Conservation (phyloP, 345 rosid species). For the Litchi chinensis region DNA sequence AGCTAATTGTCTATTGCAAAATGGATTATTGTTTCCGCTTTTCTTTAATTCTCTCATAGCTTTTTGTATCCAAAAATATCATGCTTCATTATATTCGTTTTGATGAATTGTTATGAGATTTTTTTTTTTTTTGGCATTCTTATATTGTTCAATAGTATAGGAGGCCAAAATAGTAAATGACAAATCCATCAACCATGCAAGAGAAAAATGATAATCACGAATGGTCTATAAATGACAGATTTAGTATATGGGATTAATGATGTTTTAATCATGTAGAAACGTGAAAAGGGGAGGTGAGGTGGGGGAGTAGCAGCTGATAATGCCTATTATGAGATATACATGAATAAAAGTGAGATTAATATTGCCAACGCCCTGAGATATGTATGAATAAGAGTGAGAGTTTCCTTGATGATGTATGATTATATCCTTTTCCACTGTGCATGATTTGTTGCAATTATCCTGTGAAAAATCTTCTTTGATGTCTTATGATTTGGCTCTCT, state of each 20-base stretch:
- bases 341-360: background rate
- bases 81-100: no score
- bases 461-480: background rate
- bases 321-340: background rate
- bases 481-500: background rate
- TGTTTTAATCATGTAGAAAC: background rate
- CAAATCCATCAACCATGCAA: background rate
- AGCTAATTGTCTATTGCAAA: no score
- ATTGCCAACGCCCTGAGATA: background rate
- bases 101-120: no score
- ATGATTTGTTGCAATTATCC: background rate
- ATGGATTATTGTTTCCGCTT: background rate
- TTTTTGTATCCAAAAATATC: background rate
- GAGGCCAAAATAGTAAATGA: background rate
- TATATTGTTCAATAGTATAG: no score
- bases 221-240: background rate
- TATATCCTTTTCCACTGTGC: constrained; percentile 4
- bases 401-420: no score
- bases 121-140: no score
- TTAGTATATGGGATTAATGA: background rate
- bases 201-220: background rate
- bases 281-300: background rate
- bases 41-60: background rate
- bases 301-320: background rate
- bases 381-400: no score